Evolutionary conservation across 2,329 filamentous ascomycete genomes (phyloP).

Genomic region (Aspergillus tanneri): DNA sequence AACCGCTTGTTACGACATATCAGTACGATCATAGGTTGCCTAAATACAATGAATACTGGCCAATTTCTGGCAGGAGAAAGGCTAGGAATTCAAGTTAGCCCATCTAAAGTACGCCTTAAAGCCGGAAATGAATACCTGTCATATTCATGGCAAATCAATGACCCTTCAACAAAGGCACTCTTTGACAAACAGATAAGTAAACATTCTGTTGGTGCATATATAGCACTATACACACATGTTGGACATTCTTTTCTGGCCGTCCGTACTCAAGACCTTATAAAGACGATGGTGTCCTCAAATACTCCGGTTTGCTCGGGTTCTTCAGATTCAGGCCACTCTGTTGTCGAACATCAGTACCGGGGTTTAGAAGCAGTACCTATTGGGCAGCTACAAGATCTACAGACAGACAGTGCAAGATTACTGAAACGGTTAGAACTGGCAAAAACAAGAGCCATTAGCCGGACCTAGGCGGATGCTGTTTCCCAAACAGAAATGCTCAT

Average conservation of each 20-base stretch:
- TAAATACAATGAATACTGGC: not conserved
- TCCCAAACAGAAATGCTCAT: not conserved
- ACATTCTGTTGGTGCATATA: too few relatives aligned
- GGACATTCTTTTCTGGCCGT: not conserved
- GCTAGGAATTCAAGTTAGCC: not conserved
- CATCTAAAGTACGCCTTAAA: not conserved
- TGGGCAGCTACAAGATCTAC: not conserved
- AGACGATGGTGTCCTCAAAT: too few relatives aligned
- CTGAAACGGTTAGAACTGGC: not conserved
- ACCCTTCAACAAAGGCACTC: not conserved
- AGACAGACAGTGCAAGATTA: too few relatives aligned
- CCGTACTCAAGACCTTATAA: not conserved
- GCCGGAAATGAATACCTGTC: too few relatives aligned
- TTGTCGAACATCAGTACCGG: too few relatives aligned
- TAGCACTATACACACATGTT: too few relatives aligned
- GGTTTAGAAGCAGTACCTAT: not conserved
- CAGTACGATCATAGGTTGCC: too few relatives aligned
- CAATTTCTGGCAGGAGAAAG: not conserved
- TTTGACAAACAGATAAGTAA: too few relatives aligned
- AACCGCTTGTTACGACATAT: not conserved
- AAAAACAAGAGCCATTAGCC: not conserved
- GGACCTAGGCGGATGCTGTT: not conserved
- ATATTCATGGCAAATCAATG: not conserved
- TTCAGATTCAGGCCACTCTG: too few relatives aligned
- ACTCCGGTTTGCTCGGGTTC: too few relatives aligned